A percentile compares a stretch with the other conserved stretches of the same genome.
These are phyloP conservation scores for Corylus americana DNA, from an alignment of 306 rosid genomes.

Conservation along the genomic window DNA sequence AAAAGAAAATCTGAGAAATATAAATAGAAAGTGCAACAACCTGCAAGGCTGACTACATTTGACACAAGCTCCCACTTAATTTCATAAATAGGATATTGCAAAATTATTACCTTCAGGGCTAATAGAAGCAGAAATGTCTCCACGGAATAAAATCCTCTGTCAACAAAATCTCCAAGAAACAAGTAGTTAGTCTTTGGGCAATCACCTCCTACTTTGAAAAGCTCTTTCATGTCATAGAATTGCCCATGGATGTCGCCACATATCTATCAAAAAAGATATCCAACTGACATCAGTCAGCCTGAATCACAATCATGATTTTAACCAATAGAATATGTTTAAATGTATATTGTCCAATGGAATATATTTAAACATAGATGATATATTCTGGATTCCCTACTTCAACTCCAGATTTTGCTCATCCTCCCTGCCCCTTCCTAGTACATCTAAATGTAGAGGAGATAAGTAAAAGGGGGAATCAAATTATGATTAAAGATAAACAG, in stretches of 20 bases:
- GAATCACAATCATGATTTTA: slow-evolving; percentile 9
- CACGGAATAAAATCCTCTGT: slow-evolving; percentile 91
- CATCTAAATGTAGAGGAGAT: background rate
- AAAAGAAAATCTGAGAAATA: slow-evolving; percentile 5
- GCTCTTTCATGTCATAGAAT: slow-evolving; percentile 98
- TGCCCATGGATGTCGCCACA: slow-evolving; percentile 99
- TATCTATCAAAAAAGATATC: slow-evolving; percentile 50
- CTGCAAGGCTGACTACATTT: slow-evolving; percentile 4
- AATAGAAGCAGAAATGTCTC: slow-evolving; percentile 94
- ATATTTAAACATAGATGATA: background rate
- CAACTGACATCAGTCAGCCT: slow-evolving; percentile 20
- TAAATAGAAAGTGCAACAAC: background rate
- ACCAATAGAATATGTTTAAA: no score
- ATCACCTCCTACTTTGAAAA: slow-evolving; percentile 98
- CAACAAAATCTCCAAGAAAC: slow-evolving; percentile 98
- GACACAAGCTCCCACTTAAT: slow-evolving; percentile 5
- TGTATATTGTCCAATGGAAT: background rate
- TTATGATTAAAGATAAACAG: background rate
- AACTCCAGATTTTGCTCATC: background rate
- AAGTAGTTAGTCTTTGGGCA: slow-evolving; percentile 96
- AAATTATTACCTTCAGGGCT: slow-evolving; percentile 81
- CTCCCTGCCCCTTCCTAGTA: background rate
- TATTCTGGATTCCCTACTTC: background rate
- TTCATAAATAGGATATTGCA: background rate
- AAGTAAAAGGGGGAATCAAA: background rate